Percentiles rank a stretch among this genome's conserved stretches.
These are phyloP conservation scores for Jacaranda copaia DNA, from an alignment of 257 asterid species.

Conservation along the genomic window DNA sequence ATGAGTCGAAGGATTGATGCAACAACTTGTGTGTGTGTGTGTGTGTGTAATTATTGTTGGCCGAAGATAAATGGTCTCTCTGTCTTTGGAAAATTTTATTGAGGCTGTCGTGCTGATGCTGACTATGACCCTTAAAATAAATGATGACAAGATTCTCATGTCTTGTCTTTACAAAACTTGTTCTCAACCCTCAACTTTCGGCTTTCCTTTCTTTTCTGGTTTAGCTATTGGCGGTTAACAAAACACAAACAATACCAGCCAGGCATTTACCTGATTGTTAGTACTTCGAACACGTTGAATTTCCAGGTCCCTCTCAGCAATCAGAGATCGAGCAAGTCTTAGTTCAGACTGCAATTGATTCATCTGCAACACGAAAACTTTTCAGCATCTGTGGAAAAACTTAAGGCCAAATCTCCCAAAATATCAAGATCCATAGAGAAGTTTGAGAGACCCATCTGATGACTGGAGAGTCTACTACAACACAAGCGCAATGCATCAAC, in stretches of 20 bases:
- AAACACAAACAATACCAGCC: not conserved
- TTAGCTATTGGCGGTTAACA: constrained; percentile 8
- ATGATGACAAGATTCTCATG: not conserved
- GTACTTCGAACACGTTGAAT: constrained; percentile 76
- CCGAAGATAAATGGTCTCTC: not conserved
- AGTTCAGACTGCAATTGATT: constrained; percentile 94
- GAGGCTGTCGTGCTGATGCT: not conserved
- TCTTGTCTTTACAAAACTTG: not conserved
- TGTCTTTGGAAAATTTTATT: not conserved
- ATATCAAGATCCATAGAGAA: not conserved
- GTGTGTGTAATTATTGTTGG: not conserved
- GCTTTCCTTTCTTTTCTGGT: constrained; percentile 7
- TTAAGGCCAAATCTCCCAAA: constrained; percentile 7
- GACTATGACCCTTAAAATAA: not conserved
- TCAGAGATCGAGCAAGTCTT: constrained; percentile 87
- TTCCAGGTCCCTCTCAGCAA: constrained; percentile 93
- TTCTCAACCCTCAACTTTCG: constrained; percentile 1
- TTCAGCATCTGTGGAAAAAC: constrained; percentile 26
- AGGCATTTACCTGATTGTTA: constrained; percentile 74
- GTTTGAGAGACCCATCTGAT: not conserved
- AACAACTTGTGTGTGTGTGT: constrained; percentile 9
- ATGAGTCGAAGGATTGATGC: constrained; percentile 19
- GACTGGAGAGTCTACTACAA: constrained; percentile 1
- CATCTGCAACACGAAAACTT: constrained; percentile 65
- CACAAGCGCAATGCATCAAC: not conserved